Evolutionary conservation across 768 basidiomycete genomes (phyloP).

Genomic region (Hortiboletus flavorubellus): DNA sequence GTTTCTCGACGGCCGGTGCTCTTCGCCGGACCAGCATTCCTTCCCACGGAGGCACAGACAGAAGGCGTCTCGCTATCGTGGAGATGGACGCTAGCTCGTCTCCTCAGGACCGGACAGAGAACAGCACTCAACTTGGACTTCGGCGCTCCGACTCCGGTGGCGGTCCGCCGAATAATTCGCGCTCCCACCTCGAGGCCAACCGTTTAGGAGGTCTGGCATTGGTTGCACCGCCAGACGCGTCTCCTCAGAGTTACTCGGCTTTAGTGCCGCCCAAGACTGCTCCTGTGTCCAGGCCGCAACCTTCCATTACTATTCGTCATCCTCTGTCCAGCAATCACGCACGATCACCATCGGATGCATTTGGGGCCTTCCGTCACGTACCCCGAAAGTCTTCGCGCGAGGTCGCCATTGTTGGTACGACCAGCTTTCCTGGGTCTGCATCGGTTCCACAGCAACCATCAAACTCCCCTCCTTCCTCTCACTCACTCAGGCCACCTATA

Average conservation of each 20-base stretch:
- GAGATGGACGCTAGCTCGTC: slow-evolving; percentile 45
- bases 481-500: slow-evolving; percentile 35
- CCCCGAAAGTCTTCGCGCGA: slow-evolving; percentile 46
- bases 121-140: slow-evolving; percentile 9
- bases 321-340: slow-evolving; percentile 30
- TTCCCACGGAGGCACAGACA: slow-evolving; percentile 59
- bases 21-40: slow-evolving; percentile 49
- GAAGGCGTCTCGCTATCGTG: slow-evolving; percentile 64
- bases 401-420: slow-evolving; percentile 51
- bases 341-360: slow-evolving; percentile 50
- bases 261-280: slow-evolving; percentile 51
- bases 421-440: slow-evolving; percentile 27
- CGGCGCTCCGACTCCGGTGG: slow-evolving; percentile 26
- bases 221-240: slow-evolving; percentile 71
- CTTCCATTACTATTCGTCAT: slow-evolving; percentile 15
- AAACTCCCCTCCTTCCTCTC: slow-evolving; percentile 27
- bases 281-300: slow-evolving; percentile 32
- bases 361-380: slow-evolving; percentile 34
- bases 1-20: slow-evolving; percentile 26
- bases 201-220: slow-evolving; percentile 49
- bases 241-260: slow-evolving; percentile 48
- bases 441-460: slow-evolving; percentile 27
- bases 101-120: slow-evolving; percentile 26
- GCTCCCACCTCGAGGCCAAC: slow-evolving; percentile 38
- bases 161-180: slow-evolving; percentile 30